A percentile compares a stretch with the other conserved stretches of the same genome.
phyloP scores from a whole-genome alignment of 1,139 yeast genomes.

The Suhomyces yuchorum region DNA sequence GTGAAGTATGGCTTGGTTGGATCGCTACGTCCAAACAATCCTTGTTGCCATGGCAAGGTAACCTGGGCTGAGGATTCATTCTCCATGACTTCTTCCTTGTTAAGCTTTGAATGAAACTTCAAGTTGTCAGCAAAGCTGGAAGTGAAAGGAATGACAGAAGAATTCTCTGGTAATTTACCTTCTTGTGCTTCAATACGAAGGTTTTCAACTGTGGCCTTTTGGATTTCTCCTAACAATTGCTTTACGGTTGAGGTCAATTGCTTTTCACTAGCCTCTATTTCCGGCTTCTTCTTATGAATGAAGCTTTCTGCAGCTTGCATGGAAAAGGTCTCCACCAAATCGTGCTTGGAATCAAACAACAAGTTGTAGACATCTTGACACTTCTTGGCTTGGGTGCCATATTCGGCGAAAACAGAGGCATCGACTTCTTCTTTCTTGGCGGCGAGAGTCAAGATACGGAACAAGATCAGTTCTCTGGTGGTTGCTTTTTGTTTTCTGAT shows the following conservation, averaged over 20 bases:
- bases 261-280: constrained; percentile 37
- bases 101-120: constrained; percentile 46
- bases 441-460: constrained; percentile 35
- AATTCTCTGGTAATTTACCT: constrained; percentile 31
- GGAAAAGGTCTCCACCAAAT: constrained; percentile 25
- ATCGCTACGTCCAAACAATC: constrained; percentile 76
- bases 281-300: constrained; percentile 41
- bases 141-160: constrained; percentile 45
- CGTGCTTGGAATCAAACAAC: constrained; percentile 32
- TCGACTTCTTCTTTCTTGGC: constrained; percentile 27
- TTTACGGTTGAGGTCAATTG: constrained; percentile 50
- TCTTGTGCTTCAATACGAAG: constrained; percentile 42
- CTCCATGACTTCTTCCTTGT: constrained; percentile 56
- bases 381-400: constrained; percentile 31
- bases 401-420: constrained; percentile 25
- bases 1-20: constrained; percentile 84
- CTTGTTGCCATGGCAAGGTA: constrained; percentile 72
- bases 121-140: constrained; percentile 61
- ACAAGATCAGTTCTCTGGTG: constrained; percentile 50
- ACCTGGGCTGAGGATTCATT: constrained; percentile 55
- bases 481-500: constrained; percentile 42
- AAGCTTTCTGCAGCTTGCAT: constrained; percentile 24
- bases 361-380: constrained; percentile 34
- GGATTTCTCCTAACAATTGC: constrained; percentile 57
- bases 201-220: constrained; percentile 51